phyloP scores from a whole-genome alignment of 2,329 filamentous ascomycete species.

The Scleromitrula shiraiana region DNA sequence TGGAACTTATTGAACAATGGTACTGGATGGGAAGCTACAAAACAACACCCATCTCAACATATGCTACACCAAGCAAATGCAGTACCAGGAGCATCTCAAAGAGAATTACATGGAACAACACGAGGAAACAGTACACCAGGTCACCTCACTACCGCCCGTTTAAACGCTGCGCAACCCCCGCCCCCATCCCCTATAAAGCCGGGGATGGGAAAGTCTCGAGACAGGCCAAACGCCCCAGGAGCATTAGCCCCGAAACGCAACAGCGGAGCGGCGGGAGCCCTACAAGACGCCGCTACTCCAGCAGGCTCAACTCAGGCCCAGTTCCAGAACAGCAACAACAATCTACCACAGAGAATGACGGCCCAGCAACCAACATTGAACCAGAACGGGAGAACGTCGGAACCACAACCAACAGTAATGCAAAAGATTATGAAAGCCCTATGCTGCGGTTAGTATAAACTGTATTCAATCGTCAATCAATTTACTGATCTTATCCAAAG shows the following conservation, averaged over 20 bases:
- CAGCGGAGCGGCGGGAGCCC: constrained; percentile 61
- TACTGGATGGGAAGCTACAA: constrained; percentile 84
- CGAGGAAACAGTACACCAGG: constrained; percentile 33
- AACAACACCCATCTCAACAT: constrained; percentile 46
- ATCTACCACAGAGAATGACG: constrained; percentile 61
- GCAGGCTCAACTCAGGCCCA: constrained; percentile 90
- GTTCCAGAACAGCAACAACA: constrained; percentile 91
- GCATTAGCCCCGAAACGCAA: constrained; percentile 62
- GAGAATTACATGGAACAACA: constrained; percentile 67
- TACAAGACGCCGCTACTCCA: constrained; percentile 72
- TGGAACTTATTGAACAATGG: constrained; percentile 97
- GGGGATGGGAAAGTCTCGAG: constrained; percentile 61
- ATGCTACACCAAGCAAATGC: constrained; percentile 56
- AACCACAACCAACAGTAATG: constrained; percentile 71
- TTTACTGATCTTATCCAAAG: constrained; percentile 19
- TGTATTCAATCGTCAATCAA: constrained; percentile 9
- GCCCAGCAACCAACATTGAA: constrained; percentile 47
- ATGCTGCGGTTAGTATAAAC: constrained; percentile 66
- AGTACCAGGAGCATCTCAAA: constrained; percentile 69
- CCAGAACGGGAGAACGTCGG: constrained; percentile 47
- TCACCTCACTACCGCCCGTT: constrained; percentile 71
- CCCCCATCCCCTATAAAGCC: constrained; percentile 77
- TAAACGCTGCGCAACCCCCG: constrained; percentile 89
- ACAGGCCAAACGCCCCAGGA: constrained; percentile 71
- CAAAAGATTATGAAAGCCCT: constrained; percentile 90